These are phyloP conservation scores for Lodderomyces metapsilosis DNA, from an alignment of 1,139 yeast genomes.

Conservation along the genomic window DNA sequence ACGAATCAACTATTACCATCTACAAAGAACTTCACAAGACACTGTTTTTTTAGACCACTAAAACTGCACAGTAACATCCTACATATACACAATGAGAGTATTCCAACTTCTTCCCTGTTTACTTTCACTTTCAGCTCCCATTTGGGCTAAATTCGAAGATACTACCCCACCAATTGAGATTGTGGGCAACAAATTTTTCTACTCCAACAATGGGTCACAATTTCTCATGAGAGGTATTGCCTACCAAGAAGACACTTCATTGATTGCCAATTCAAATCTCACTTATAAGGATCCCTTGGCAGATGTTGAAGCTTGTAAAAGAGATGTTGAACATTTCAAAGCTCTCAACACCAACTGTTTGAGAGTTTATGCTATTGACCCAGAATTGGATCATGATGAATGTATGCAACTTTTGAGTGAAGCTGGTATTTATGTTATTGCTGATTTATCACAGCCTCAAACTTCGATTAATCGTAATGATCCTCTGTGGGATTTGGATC, in stretches of 20 bases:
- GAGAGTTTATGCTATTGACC: slow-evolving; percentile 72
- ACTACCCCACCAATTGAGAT: slow-evolving; percentile 49
- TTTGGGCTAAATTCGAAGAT: slow-evolving; percentile 12
- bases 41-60: too few species aligned
- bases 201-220: slow-evolving; percentile 74
- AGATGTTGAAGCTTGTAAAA: slow-evolving; percentile 64
- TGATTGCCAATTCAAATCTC: slow-evolving; percentile 34
- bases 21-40: too few species aligned
- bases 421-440: slow-evolving; percentile 84
- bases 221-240: slow-evolving; percentile 80
- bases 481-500: slow-evolving; percentile 69
- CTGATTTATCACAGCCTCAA: slow-evolving; percentile 86
- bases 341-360: slow-evolving; percentile 75
- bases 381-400: slow-evolving; percentile 76
- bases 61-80: too few species aligned
- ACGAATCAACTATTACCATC: too few species aligned
- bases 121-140: slow-evolving; percentile 8
- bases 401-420: slow-evolving; percentile 85
- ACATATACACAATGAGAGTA: neutral
- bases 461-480: slow-evolving; percentile 70
- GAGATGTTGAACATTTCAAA: slow-evolving; percentile 80
- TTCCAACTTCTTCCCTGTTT: slow-evolving; percentile 2
- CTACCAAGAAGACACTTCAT: slow-evolving; percentile 67
- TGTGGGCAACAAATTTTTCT: slow-evolving; percentile 75
- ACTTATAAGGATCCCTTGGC: slow-evolving; percentile 72